Evolutionary conservation across 768 basidiomycete species (phyloP).

Genomic region (Termitomyces sp.): DNA sequence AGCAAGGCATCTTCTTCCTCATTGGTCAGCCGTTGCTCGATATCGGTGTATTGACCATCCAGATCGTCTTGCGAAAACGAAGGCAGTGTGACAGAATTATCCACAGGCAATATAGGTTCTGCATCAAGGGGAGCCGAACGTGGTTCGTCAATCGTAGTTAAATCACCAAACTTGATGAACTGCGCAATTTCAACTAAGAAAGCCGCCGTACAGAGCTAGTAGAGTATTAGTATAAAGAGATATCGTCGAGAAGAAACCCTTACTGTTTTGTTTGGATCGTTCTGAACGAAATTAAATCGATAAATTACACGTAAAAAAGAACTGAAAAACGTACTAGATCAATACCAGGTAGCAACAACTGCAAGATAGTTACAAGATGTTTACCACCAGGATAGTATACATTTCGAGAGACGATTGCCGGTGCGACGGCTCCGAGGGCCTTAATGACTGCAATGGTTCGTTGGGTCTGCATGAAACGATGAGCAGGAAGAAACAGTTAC

Average conservation of each 20-base stretch:
- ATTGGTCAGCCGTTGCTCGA: constrained; percentile 38
- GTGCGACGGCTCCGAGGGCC: constrained; percentile 74
- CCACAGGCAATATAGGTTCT: constrained; percentile 26
- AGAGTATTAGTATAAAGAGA: constrained; percentile 7
- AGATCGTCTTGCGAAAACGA: constrained; percentile 32
- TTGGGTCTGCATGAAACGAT: constrained; percentile 50
- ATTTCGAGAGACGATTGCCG: constrained; percentile 72
- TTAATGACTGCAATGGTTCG: constrained; percentile 84
- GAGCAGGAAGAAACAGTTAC: not conserved
- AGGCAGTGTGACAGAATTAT: constrained; percentile 24
- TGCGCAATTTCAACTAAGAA: constrained; percentile 73
- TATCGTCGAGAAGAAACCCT: constrained; percentile 9
- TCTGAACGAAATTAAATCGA: constrained; percentile 31
- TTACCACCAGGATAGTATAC: constrained; percentile 82
- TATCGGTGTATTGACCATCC: constrained; percentile 29
- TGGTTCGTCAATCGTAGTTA: constrained; percentile 37
- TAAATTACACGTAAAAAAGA: not conserved
- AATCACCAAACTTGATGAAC: constrained; percentile 67
- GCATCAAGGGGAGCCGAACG: constrained; percentile 22
- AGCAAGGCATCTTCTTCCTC: constrained; percentile 71
- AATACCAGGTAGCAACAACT: constrained; percentile 80
- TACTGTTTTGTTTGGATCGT: constrained; percentile 77
- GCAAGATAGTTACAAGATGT: constrained; percentile 72
- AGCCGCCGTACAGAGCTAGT: constrained; percentile 65
- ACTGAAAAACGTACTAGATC: constrained; percentile 63